Base-by-base conservation (phyloP, 2,329 filamentous ascomycete genomes). In the Parafenestella ontariensis region DNA sequence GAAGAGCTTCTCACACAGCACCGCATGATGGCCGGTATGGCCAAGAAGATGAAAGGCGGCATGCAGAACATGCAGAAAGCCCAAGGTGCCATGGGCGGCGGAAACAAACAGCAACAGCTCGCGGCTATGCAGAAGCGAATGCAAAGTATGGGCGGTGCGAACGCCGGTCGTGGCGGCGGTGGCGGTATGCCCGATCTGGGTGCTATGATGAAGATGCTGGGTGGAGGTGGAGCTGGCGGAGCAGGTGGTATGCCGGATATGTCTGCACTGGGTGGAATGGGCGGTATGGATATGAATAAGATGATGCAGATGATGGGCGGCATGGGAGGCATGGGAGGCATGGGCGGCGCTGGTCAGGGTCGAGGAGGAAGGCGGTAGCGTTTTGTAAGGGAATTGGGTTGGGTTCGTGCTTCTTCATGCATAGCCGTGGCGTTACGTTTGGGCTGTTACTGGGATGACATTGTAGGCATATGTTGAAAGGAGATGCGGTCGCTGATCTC, bases 21-120 rank as follows among this genome's bases (percentile, higher is more conserved):
- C 76, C 89, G 91, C 66, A 96, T 98, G 90, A 99, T 99, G 95
- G 91, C 92, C 0, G 91, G 91, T 54, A 97, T 99, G 92, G 95
- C 95, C 44, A 99, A 98, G 87, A 96, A 96, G 81, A 96, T 99
- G 87, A 94, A 95, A 53, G 93, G 93, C 34, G 93, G 91, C 74
- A 96, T 96, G 89, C 95, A 95, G 80, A 96, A 97, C 74, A 96
- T 98, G 89, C 92, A 97, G 76, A 88, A 89, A 46, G 93, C 93
- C 0, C 93, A 98, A 77, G 89, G 90, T 50, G 91, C 91, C 60
- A 92, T 97, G 88, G 91, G 89, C 24, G 92, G 93, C 40, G 90
- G 88, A 26, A 96, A 96, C 78, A 94, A 95, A 77, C 86, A 91
- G 28, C 92, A 96, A 74, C 94, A 98, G 77, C 85, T 98, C 79